phyloP scores from a whole-genome alignment of 2,329 filamentous ascomycete genomes.

The Neofusicoccum cordaticola region DNA sequence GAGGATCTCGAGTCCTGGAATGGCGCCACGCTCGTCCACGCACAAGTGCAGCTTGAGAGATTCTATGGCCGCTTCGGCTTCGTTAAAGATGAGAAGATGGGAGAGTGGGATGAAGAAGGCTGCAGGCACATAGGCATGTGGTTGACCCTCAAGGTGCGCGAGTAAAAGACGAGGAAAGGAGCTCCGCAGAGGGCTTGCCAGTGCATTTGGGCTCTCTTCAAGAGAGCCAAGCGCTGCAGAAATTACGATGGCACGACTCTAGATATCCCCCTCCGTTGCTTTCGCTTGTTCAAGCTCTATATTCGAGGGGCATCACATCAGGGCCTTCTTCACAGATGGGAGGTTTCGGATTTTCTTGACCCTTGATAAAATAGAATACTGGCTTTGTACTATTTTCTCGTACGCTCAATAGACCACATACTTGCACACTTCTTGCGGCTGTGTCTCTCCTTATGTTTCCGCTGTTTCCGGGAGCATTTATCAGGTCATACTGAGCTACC shows the following conservation, averaged over 20 bases:
- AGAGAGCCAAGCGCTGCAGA: not conserved
- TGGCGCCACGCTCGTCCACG: constrained; percentile 76
- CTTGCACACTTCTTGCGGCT: not conserved
- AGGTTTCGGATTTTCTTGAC: not conserved
- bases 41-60: constrained; percentile 63
- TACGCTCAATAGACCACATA: not conserved
- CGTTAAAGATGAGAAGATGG: constrained; percentile 19
- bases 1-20: constrained; percentile 56
- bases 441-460: too few relatives aligned
- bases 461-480: too few relatives aligned
- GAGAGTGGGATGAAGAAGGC: constrained; percentile 17
- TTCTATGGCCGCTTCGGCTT: constrained; percentile 75
- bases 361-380: not conserved
- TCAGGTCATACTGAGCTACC: not conserved
- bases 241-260: not conserved
- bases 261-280: constrained; percentile 3
- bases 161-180: not conserved
- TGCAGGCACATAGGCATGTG: constrained; percentile 70
- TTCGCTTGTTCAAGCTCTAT: not conserved
- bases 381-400: not conserved
- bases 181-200: not conserved
- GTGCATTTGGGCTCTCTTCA: not conserved
- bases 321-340: not conserved
- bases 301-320: not conserved
- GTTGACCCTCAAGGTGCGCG: constrained; percentile 43